Base-by-base conservation (phyloP, 23 red algal species). In the Gracilaria gracilis region DNA sequence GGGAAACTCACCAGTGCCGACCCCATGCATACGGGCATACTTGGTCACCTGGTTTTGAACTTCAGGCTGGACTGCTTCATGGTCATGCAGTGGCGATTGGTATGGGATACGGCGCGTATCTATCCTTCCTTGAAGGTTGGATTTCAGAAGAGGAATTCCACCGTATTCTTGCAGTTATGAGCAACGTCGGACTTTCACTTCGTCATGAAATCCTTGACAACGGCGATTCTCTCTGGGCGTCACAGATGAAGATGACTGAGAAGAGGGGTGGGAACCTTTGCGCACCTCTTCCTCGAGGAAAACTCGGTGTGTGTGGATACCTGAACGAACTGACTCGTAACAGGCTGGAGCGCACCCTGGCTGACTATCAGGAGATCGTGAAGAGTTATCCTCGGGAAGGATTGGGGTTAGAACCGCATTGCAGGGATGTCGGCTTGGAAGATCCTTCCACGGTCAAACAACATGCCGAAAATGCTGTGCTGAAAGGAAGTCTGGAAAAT, bases 1-100 rank as follows among this genome's bases (percentile, higher is more conserved):
- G 92, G 92, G 92, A 94, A 76, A 94, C 92, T 9, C 92, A 94
- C 38, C 92, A 94, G 49, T 94, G 92, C 77, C 83, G 92, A 4
- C 92, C 92, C 19, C 92, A 94, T 31, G 92, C 92, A 2, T 94
- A 94, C 37, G 92, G 92, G 8, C 92, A 94, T 59, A 94, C 92
- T 2, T 94, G 92, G 92, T 87, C 82, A 4, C 92, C 92, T 31
- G 92, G 92, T 25, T 94, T 94, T 83, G 92, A 94, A 27, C 58
- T 94, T 34, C 92, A 94, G 47, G 92, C 92, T 9, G 92, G 92
- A 6, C 75, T 94, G 35, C 84, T 94, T 0, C 92, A 94, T 74
- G 92, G 92, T 25, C 92, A 94, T 54, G 92, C 92, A 12, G 92
- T 94, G 39, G 36, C 92, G 4, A 94, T 94, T 51, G 92, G 92